Base-by-base conservation (phyloP, 139 green algal species). In the Chlorella sp. region DNA sequence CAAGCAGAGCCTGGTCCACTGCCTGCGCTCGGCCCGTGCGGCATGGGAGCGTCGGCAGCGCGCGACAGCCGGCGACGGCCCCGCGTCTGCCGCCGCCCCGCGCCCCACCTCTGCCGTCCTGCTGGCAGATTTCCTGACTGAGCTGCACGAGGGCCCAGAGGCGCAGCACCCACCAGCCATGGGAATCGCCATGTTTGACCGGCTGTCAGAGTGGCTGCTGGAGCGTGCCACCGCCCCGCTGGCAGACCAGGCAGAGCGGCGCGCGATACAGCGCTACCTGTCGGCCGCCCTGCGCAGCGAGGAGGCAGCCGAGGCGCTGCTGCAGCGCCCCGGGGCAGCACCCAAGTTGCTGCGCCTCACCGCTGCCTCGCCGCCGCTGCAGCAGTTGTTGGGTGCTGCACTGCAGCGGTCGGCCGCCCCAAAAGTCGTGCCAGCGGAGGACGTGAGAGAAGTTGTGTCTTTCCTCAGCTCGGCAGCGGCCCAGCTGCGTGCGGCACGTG, bases 291-390 rank as follows among this genome's bases (percentile, higher is more conserved):
- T 89, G 69, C 71, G 71, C 32, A 71, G 71, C n/a, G 61, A 90
- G 19, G 87, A 86, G 40, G 64, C 64, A 14, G 78, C 78, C 12
- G 37, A 77, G 36, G 87, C 87, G 39, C 79, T 90, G 87, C 78
- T 90, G 87, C 40, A 71, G 2, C 40, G 78, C 18, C 87, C 87
- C 0, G 87, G 87, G 4, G 87, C 64, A 0, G 42, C 64, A 2
- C 78, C 87, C 28, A 68, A 73, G 61, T 64, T 90, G 87, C 40
- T 90, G 39, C 48, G 28, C n/a, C 87, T 90, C 21, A 79, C 83
- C 24, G 64, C 12, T 0, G 16, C 24, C 2, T 39, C 64, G 0
- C 9, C 26, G 15, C 64, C 64, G 39, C 84, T 88, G 39, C 84
- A 66, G 28, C 84, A 81, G 68, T 68, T 88, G 66, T 68, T 88